Evolutionary conservation across 2,329 filamentous ascomycete species (phyloP).

Genomic region (Pseudogymnoascus verrucosus): DNA sequence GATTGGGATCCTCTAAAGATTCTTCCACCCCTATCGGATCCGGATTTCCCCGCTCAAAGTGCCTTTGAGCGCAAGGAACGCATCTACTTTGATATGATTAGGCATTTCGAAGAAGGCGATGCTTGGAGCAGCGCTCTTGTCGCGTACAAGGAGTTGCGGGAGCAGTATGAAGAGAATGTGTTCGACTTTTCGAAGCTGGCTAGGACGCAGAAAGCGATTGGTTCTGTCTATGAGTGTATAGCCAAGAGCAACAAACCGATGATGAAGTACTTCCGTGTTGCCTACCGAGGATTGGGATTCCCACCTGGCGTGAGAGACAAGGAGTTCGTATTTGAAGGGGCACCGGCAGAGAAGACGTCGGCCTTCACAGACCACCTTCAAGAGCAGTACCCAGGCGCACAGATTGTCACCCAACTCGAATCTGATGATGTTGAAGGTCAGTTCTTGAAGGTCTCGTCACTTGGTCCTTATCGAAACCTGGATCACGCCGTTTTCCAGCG

Average conservation of each 20-base stretch:
- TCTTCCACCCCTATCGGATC: conserved; percentile 60
- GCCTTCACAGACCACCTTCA: conserved; percentile 89
- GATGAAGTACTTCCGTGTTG: conserved; percentile 84
- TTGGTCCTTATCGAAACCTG: conserved; percentile 76
- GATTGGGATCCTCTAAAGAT: conserved; percentile 73
- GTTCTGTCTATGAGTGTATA: conserved; percentile 83
- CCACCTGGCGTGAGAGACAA: conserved; percentile 75
- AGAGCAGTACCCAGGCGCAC: conserved; percentile 77
- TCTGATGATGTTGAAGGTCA: conserved; percentile 83
- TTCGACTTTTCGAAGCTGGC: conserved; percentile 93
- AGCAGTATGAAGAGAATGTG: conserved; percentile 81
- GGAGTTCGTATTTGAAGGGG: conserved; percentile 84
- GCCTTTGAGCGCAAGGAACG: conserved; percentile 89
- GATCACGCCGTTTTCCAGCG: conserved; percentile 79
- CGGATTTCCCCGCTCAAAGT: conserved; percentile 71
- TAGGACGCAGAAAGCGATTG: conserved; percentile 80
- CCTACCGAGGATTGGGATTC: conserved; percentile 85
- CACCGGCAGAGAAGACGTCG: conserved; percentile 64
- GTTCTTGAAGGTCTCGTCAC: conserved; percentile 72
- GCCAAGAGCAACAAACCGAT: conserved; percentile 70
- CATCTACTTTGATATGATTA: conserved; percentile 91
- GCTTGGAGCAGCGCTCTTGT: conserved; percentile 84
- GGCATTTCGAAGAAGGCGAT: conserved; percentile 87
- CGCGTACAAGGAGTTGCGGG: conserved; percentile 82
- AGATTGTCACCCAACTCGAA: conserved; percentile 63